Conservation (phyloP, 768 basidiomycete genomes). For the Leccinum imitatum region DNA sequence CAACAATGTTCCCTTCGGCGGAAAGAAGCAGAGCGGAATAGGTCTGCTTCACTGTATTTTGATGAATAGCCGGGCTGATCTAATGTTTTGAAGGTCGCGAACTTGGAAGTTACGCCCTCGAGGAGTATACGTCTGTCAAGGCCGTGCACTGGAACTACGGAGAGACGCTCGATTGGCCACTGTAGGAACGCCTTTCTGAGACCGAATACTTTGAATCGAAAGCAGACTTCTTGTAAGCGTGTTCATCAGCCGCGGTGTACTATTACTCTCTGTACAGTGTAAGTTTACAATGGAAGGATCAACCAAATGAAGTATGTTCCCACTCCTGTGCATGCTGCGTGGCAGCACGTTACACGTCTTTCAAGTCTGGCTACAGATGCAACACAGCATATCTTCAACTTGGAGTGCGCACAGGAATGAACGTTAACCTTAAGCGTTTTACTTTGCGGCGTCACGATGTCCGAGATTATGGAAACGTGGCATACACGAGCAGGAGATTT, state of each 20-base stretch:
- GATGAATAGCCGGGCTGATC: conserved; percentile 3
- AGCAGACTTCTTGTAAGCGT: not conserved
- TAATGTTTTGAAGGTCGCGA: conserved; percentile 64
- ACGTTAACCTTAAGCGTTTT: not conserved
- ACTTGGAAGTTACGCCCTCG: conserved; percentile 80
- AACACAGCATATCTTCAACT: not conserved
- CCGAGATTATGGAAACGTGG: conserved; percentile 25
- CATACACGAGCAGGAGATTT: conserved; percentile 22
- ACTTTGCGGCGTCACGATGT: conserved; percentile 1
- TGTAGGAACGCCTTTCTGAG: conserved; percentile 37
- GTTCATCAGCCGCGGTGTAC: conserved; percentile 8
- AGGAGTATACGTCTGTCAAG: conserved; percentile 81
- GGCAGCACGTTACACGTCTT: conserved; percentile 3
- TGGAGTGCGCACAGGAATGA: conserved; percentile 17
- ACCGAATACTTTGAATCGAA: not conserved
- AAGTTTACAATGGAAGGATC: conserved; percentile 13
- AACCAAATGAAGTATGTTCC: conserved; percentile 13
- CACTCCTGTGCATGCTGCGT: conserved; percentile 6
- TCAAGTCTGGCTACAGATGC: conserved; percentile 2
- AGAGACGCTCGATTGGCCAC: conserved; percentile 75
- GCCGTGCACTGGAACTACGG: conserved; percentile 89
- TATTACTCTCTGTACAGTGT: conserved; percentile 12
- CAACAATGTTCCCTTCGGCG: conserved; percentile 94
- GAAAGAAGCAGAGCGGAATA: conserved; percentile 90
- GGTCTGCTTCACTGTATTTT: conserved; percentile 40